Conservation (phyloP, 352 stramenopile species). For the Pythium phragmitis region DNA sequence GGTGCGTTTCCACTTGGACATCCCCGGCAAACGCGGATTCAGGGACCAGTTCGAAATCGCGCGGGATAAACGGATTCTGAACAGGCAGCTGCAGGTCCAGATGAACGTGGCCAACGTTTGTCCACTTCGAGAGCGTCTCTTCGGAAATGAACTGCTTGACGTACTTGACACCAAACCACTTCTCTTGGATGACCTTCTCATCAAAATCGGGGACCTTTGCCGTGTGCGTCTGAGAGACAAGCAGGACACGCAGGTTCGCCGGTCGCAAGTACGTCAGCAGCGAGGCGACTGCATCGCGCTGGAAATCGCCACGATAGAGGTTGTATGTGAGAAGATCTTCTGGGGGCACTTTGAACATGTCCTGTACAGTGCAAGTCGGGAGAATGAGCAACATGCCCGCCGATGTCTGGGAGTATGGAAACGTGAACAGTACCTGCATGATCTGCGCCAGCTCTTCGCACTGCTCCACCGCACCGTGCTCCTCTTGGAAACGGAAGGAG, state of each 20-base stretch:
- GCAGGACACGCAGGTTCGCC: slow-evolving; percentile 47
- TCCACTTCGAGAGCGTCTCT: slow-evolving; percentile 30
- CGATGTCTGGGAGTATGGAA: background rate
- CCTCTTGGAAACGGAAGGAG: slow-evolving; percentile 35
- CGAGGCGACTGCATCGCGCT: slow-evolving; percentile 20
- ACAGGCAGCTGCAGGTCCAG: slow-evolving; percentile 20
- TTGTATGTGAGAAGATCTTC: slow-evolving; percentile 60
- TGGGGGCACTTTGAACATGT: slow-evolving; percentile 34
- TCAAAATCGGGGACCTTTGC: slow-evolving; percentile 18
- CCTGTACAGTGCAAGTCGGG: slow-evolving; percentile 27
- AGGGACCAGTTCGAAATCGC: slow-evolving; percentile 49
- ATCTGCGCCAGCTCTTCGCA: slow-evolving; percentile 58
- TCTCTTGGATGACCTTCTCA: slow-evolving; percentile 24
- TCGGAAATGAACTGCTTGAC: slow-evolving; percentile 32
- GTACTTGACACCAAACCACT: slow-evolving; percentile 74
- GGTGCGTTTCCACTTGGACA: slow-evolving; percentile 24
- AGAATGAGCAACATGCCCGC: background rate
- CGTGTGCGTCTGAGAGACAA: slow-evolving; percentile 49
- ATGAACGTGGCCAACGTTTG: slow-evolving; percentile 16
- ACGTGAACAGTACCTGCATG: slow-evolving; percentile 39
- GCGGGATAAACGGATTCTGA: slow-evolving; percentile 72
- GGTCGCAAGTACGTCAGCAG: slow-evolving; percentile 43
- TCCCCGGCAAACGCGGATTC: slow-evolving; percentile 21
- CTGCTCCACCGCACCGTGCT: slow-evolving; percentile 25
- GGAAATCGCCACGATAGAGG: slow-evolving; percentile 48